Conservation (phyloP, 1,284 basidiomycete genomes). For the Cryptococcus sp. region DNA sequence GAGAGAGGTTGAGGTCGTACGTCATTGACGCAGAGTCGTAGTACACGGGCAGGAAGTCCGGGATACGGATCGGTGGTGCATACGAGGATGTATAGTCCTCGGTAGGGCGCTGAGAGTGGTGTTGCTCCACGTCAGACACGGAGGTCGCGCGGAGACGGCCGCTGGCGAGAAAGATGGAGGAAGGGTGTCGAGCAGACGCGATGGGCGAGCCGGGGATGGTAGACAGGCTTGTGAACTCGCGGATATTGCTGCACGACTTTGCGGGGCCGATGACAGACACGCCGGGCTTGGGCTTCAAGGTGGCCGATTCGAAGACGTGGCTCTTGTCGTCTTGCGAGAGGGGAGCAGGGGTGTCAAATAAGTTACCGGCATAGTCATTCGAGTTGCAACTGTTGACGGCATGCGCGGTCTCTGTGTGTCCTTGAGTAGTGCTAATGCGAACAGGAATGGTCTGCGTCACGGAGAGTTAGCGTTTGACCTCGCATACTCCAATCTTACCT, state of each 20-base stretch:
- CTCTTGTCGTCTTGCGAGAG: background rate
- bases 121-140: background rate
- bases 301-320: slow-evolving; percentile 10
- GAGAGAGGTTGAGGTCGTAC: slow-evolving; percentile 8
- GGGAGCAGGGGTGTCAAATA: no score
- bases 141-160: background rate
- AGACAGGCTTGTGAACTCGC: slow-evolving; percentile 8
- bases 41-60: slow-evolving; percentile 5
- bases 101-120: background rate
- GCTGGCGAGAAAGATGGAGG: background rate
- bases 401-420: background rate
- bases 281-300: slow-evolving; percentile 10
- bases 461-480: background rate
- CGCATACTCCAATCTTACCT: background rate
- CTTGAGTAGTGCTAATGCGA: background rate
- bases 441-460: background rate
- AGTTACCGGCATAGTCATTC: no score
- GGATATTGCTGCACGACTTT: slow-evolving; percentile 8
- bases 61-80: slow-evolving; percentile 3
- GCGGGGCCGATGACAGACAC: slow-evolving; percentile 10
- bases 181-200: background rate
- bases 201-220: slow-evolving; percentile 15
- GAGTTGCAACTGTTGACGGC: slow-evolving; percentile 3
- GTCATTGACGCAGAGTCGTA: slow-evolving; percentile 10
- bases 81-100: background rate